These are phyloP conservation scores for Pyrus communis DNA, from an alignment of 306 rosid species.

Conservation along the genomic window DNA sequence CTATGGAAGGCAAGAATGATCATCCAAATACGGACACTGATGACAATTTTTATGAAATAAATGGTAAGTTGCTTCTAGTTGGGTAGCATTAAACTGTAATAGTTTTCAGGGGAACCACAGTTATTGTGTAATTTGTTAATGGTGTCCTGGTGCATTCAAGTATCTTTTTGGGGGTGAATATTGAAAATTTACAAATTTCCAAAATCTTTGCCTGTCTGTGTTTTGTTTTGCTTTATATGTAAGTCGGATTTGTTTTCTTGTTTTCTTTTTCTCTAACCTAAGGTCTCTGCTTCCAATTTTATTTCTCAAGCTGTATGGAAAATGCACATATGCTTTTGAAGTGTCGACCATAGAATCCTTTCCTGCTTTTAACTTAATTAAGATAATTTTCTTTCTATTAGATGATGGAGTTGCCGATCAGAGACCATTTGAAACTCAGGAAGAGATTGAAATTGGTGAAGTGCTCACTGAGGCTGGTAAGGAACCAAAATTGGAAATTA, in stretches of 20 bases:
- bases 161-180: not conserved
- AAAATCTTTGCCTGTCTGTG: not conserved
- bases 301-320: not conserved
- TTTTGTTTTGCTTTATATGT: not conserved
- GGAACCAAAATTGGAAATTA: conserved; percentile 5
- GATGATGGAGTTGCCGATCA: conserved; percentile 9
- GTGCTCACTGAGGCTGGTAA: not conserved
- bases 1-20: conserved; percentile 7
- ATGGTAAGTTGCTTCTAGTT: conserved; percentile 23
- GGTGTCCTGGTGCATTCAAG: not conserved
- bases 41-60: conserved; percentile 20
- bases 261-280: not conserved
- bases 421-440: not conserved
- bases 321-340: not conserved
- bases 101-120: not conserved
- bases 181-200: not conserved
- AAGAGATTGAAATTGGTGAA: not conserved
- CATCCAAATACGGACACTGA: not conserved
- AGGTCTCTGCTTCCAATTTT: not conserved
- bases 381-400: not conserved
- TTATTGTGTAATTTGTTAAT: not conserved
- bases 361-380: not conserved
- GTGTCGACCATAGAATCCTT: not conserved
- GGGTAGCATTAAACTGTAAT: not conserved
- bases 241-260: not conserved